Percentiles rank a stretch among this genome's conserved stretches.
These are phyloP conservation scores for Purshia tridentata DNA, from an alignment of 306 rosid genomes.

Conservation along the genomic window DNA sequence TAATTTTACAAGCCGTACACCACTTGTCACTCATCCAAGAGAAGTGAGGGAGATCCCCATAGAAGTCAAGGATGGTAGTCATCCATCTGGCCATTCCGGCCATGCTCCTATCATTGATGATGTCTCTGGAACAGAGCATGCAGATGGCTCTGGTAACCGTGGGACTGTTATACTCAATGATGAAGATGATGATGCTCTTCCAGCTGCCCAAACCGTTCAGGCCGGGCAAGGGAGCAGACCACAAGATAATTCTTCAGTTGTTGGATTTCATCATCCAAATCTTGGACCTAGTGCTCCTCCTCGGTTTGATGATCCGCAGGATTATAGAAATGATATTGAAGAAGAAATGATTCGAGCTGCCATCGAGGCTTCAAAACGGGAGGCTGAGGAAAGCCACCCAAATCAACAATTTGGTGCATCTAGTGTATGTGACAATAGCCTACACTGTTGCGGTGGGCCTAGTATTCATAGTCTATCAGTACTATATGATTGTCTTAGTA, in stretches of 20 bases:
- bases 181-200: conserved; percentile 48
- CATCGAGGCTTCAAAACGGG: conserved; percentile 83
- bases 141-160: conserved; percentile 45
- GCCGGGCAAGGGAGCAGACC: conserved; percentile 34
- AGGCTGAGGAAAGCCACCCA: conserved; percentile 51
- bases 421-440: conserved; percentile 43
- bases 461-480: conserved; percentile 22
- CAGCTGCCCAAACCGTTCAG: conserved; percentile 35
- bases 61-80: conserved; percentile 68
- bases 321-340: conserved; percentile 74
- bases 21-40: conserved; percentile 70
- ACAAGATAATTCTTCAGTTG: conserved; percentile 25
- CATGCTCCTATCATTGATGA: conserved; percentile 61
- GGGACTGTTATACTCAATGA: conserved; percentile 57
- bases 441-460: conserved; percentile 27
- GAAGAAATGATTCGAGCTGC: conserved; percentile 98
- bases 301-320: conserved; percentile 44
- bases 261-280: conserved; percentile 37
- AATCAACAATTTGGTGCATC: conserved; percentile 42
- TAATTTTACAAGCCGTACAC: conserved; percentile 38
- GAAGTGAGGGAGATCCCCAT: conserved; percentile 83
- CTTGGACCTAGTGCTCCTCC: conserved; percentile 57
- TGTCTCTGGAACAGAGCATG: conserved; percentile 55
- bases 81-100: conserved; percentile 50
- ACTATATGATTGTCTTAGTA: conserved; percentile 29